phyloP scores from a whole-genome alignment of 495 filamentous ascomycete genomes.

The Pyronema omphalodes region DNA sequence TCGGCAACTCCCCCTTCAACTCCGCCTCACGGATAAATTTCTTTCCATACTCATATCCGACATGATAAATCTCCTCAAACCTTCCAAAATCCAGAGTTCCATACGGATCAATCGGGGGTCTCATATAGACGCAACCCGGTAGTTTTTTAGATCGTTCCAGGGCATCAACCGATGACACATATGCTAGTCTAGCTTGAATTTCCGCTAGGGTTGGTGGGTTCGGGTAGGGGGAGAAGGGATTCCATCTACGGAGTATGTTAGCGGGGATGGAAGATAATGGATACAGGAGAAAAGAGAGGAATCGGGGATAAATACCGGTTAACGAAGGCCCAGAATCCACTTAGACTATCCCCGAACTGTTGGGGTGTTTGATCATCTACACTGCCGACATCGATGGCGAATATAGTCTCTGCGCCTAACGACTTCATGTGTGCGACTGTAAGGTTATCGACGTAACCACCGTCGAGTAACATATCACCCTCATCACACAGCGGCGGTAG shows the following conservation, averaged over 20 bases:
- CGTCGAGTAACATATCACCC: conserved; percentile 86
- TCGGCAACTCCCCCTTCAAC: conserved; percentile 40
- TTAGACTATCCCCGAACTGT: conserved; percentile 76
- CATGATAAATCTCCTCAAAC: conserved; percentile 87
- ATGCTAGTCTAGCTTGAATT: conserved; percentile 86
- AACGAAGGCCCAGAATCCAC: conserved; percentile 81
- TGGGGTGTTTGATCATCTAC: conserved; percentile 84
- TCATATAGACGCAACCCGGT: conserved; percentile 81
- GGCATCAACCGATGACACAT: conserved; percentile 83
- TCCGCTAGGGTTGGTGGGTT: conserved; percentile 92
- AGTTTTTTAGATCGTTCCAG: conserved; percentile 80
- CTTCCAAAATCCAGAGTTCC: conserved; percentile 91
- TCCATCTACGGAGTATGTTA: conserved; percentile 39
- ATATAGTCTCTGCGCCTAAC: conserved; percentile 80
- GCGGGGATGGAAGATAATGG: not conserved
- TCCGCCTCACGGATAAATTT: conserved; percentile 54
- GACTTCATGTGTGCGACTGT: conserved; percentile 95
- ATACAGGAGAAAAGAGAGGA: too few relatives aligned
- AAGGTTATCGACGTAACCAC: conserved; percentile 92
- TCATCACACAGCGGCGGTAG: conserved; percentile 91
- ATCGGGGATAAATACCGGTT: conserved; percentile 42
- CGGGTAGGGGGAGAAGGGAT: conserved; percentile 66
- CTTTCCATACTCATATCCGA: conserved; percentile 74
- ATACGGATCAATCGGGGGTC: conserved; percentile 82
- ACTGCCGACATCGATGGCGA: conserved; percentile 84